phyloP scores from a whole-genome alignment of 2,329 filamentous ascomycete species.

The Ceratocystis destructans region DNA sequence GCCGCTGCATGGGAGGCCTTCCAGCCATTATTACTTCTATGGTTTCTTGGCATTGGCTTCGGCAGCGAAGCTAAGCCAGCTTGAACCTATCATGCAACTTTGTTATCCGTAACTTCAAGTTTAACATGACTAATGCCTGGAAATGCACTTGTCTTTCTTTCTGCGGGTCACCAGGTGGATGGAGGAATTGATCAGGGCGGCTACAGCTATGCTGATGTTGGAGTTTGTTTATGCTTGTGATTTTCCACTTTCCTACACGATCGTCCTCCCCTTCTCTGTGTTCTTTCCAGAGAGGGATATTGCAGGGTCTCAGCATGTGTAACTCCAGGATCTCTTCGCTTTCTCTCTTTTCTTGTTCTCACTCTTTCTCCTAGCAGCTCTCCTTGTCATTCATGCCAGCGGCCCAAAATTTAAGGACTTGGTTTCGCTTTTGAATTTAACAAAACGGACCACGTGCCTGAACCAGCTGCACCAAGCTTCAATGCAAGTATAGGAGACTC shows the following conservation, averaged over 20 bases:
- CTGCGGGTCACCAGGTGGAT: background rate
- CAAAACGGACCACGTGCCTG: background rate
- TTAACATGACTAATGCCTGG: background rate
- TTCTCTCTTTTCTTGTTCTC: background rate
- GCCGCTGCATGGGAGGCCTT: conserved; percentile 15
- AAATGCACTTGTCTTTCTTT: background rate
- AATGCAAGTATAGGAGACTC: background rate
- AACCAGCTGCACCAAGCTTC: background rate
- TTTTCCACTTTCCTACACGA: background rate
- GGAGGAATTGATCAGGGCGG: background rate
- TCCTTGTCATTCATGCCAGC: background rate
- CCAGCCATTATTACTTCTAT: background rate
- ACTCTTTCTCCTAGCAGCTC: background rate
- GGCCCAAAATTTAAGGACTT: background rate
- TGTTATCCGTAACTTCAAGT: background rate
- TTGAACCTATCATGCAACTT: background rate
- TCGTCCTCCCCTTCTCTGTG: background rate
- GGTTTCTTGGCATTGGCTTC: conserved; percentile 8
- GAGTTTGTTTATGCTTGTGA: background rate
- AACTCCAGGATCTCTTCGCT: background rate
- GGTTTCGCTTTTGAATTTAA: too few relatives aligned
- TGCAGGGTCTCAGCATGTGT: background rate
- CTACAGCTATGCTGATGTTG: background rate
- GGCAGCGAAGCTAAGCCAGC: background rate
- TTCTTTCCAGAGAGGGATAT: background rate